Base-by-base conservation (phyloP, 1,284 basidiomycete species). In the Farysia itapuensis region DNA sequence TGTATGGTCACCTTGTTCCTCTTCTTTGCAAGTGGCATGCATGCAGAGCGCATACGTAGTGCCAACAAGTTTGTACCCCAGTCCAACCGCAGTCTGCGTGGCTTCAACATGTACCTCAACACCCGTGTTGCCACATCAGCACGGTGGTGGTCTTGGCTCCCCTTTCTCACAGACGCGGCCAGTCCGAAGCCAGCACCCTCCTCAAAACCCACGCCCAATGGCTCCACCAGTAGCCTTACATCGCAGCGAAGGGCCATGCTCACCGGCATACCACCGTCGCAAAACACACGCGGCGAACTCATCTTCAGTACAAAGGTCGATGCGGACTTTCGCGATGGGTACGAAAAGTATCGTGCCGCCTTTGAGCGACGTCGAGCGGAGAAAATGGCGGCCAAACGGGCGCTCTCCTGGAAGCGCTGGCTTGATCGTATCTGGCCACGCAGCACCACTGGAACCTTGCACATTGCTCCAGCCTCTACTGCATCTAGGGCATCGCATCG, bases 31-130 rank as follows among this genome's bases (percentile, higher is more conserved):
- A 93, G 88, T 66, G 94, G 94, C 7, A 88, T 95, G 84, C 97
- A 97, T 72, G 83, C 87, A 7, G 93, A 97, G 78, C 92, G 94
- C 80, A 95, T 98, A 64, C 87, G 85, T 1, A 96, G 96, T 72
- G 92, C 94, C 8, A 92, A 96, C 79, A 87, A 88, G 92, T 98
- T 97, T 74, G 89, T 97, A 15, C 93, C 91, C 1, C 94, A 97
- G 69, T 90, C 93, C 9, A 98, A 98, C 78, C 84, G 87, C 32
- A 86, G 92, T 0, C 80, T 98, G 22, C 84, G 94, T 20, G 88
- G 86, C 20, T 88, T 96, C 77, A 97, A 98, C 78, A 94, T 98
- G 86, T 90, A 92, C 73, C 83, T 98, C 67, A 97, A 97, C 79
- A 89, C 94, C 67, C 86, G 89, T 39, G 85, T 86, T 61, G 85